Evolutionary conservation across 768 basidiomycete species (phyloP), one percentile per base, ranked within the genome.

Genomic region (Leccinum truebloodii): DNA sequence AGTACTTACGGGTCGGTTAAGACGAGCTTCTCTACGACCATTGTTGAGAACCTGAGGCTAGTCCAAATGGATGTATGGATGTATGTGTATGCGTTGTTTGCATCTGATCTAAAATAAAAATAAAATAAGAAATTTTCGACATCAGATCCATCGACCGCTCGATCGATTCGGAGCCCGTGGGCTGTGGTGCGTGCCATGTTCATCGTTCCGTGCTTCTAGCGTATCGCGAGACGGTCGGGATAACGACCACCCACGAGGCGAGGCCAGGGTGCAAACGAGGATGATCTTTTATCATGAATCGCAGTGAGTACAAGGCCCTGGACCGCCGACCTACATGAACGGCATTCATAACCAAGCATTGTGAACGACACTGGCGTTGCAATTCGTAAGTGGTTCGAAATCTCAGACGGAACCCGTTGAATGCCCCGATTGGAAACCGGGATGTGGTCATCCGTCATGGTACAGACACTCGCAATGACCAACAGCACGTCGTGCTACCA

Each of bases 401-500:
- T 30, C 50, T 30, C 50, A 28, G 50, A 46, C 18, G 14, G 22
- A 28, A 37, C 10, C 28, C 28, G 48, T 48, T 46, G 44, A 46
- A 20, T 22, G 44, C 44, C 10, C 44, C 20, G 20, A 46, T 46
- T 46, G 20, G 30, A 57, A 32, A 55, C 26, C 50, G 51, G n/a
- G 37, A 50, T 54, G 35, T 37, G 54, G 48, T 30, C 52, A 56
- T 44, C 24, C 13, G 22, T 4, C 2, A 24, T 48, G 44, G 20
- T 46, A 57, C 57, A 67, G 57, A 60, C 57, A 55, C 51, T 55
- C n/a, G 52, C 34, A 30, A 8, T 24, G 24, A 37, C 18, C 26
- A 55, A 16, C 37, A 46, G n/a, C 6, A 20, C 44, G 44, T 46
- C 44, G 44, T 46, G 44, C 20, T 20, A 46, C 56, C 24, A 48